phyloP scores from a whole-genome alignment of 1,284 basidiomycete genomes.

The Irpex lacteus region DNA sequence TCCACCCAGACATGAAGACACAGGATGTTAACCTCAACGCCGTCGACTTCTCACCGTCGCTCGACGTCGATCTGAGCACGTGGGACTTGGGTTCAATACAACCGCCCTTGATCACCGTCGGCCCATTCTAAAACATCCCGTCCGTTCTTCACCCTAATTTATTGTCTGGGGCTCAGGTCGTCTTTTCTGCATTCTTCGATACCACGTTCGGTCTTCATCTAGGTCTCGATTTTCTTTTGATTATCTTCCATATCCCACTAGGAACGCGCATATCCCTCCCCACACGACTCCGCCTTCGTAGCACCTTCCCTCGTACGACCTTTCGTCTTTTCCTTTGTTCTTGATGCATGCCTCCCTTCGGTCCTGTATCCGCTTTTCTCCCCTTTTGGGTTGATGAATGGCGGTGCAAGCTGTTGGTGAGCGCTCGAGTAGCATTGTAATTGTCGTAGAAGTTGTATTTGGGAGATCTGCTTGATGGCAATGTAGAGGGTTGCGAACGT shows the following conservation, averaged over 20 bases:
- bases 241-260: background rate
- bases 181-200: constrained; percentile 8
- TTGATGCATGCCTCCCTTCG: constrained; percentile 27
- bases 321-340: constrained; percentile 7
- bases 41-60: constrained; percentile 35
- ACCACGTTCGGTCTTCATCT: constrained; percentile 5
- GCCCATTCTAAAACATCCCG: constrained; percentile 24
- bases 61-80: constrained; percentile 34
- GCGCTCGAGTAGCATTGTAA: constrained; percentile 28
- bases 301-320: constrained; percentile 13
- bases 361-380: constrained; percentile 28
- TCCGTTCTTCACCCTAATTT: constrained; percentile 6
- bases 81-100: constrained; percentile 27
- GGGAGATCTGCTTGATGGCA: background rate
- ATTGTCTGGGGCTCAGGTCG: constrained; percentile 3
- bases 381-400: constrained; percentile 39
- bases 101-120: constrained; percentile 22
- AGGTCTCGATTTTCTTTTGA: constrained; percentile 4
- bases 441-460: background rate
- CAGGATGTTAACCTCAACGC: constrained; percentile 24
- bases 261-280: constrained; percentile 13
- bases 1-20: constrained; percentile 29
- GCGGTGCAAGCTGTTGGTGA: constrained; percentile 32
- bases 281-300: constrained; percentile 10
- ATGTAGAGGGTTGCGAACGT: constrained; percentile 4